Evolutionary conservation across 257 asterid species (phyloP).

Genomic region (Osmanthus fragrans): DNA sequence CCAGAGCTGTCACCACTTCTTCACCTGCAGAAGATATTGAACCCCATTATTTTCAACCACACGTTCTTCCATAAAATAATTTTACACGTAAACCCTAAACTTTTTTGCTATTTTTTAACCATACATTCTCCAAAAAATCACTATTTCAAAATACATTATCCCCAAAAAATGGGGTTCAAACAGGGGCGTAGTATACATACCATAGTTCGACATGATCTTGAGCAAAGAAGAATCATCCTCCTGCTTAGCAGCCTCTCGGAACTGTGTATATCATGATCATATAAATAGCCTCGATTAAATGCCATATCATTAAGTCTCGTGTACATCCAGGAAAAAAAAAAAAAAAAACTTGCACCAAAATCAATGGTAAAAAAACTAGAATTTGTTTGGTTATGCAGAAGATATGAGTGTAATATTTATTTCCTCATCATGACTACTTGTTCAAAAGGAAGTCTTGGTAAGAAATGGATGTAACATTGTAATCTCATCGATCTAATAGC

Average conservation of each 20-base stretch:
- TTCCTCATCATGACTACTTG: not conserved
- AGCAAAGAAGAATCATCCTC: slow-evolving; percentile 63
- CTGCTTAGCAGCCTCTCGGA: slow-evolving; percentile 73
- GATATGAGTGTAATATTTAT: not conserved
- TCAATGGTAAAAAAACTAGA: not conserved
- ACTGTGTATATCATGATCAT: slow-evolving; percentile 40
- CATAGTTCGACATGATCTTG: slow-evolving; percentile 82
- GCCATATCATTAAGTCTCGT: not conserved
- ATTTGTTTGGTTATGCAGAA: not conserved
- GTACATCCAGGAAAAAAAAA: not conserved
- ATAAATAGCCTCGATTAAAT: not conserved
- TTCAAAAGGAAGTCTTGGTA: not conserved
- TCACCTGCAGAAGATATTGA: slow-evolving; percentile 57
- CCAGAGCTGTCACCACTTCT: slow-evolving; percentile 95
- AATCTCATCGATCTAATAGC: not conserved
- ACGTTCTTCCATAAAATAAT: no score
- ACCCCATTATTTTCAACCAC: no score
- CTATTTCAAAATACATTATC: no score
- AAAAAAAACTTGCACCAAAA: not conserved
- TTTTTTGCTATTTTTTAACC: no score
- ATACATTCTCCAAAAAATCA: no score
- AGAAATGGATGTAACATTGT: not conserved
- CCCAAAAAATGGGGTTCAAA: no score
- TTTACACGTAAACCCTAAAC: no score
- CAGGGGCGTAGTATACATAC: slow-evolving; percentile 34